Conservation (phyloP, 345 rosid species). For the Dipteronia sinensis region DNA sequence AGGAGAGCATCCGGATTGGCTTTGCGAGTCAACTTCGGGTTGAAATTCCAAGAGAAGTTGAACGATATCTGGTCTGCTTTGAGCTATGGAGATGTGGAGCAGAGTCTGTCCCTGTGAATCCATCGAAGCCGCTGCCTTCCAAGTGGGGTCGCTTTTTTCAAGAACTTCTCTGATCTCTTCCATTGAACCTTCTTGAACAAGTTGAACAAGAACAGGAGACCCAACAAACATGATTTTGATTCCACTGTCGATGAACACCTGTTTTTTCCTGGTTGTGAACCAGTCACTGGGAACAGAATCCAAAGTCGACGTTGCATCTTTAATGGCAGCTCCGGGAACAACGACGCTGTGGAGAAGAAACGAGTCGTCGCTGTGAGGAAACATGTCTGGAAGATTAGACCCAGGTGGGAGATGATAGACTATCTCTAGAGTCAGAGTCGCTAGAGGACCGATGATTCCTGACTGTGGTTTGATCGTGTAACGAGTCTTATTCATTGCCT, state of each 20-base stretch:
- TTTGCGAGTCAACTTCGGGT: conserved; percentile 43
- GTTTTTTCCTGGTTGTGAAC: conserved; percentile 66
- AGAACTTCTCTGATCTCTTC: conserved; percentile 62
- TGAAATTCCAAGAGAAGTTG: conserved; percentile 61
- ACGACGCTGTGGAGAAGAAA: conserved; percentile 67
- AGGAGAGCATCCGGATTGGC: conserved; percentile 44
- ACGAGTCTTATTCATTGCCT: conserved; percentile 43
- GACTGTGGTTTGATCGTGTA: conserved; percentile 56
- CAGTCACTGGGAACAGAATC: conserved; percentile 59
- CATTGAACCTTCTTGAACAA: conserved; percentile 53
- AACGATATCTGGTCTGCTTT: conserved; percentile 50
- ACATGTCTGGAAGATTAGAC: conserved; percentile 37
- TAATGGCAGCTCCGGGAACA: conserved; percentile 58
- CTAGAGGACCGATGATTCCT: conserved; percentile 57
- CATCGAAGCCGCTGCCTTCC: conserved; percentile 46
- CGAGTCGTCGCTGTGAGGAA: conserved; percentile 46
- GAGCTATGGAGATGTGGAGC: conserved; percentile 58
- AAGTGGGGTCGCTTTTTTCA: conserved; percentile 48
- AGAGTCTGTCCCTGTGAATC: conserved; percentile 47
- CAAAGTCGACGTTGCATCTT: conserved; percentile 35
- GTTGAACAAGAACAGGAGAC: conserved; percentile 45
- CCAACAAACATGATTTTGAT: conserved; percentile 62
- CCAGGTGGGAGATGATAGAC: conserved; percentile 41
- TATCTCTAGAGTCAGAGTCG: conserved; percentile 46
- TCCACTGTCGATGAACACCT: conserved; percentile 61